phyloP scores from a whole-genome alignment of 2,329 filamentous ascomycete species.

The Paraphoma sp. region DNA sequence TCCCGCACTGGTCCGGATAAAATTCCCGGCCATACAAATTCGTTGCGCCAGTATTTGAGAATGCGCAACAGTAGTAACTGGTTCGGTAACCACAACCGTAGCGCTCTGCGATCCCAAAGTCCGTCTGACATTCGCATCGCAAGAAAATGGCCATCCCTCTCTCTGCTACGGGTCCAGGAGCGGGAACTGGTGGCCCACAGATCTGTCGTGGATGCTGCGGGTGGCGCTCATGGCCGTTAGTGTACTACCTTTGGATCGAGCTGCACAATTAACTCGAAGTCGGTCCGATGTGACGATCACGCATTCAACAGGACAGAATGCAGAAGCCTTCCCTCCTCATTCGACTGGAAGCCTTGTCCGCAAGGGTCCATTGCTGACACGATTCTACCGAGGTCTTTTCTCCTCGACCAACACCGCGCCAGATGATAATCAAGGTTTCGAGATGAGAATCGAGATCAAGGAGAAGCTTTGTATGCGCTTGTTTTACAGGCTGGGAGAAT shows the following conservation, averaged over 20 bases:
- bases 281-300: neutral
- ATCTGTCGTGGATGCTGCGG: neutral
- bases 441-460: neutral
- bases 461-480: neutral
- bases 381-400: neutral
- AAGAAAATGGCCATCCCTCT: neutral
- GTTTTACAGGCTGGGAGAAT: neutral
- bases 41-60: neutral
- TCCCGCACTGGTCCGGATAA: neutral
- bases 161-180: neutral
- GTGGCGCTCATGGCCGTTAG: neutral
- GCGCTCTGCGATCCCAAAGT: neutral
- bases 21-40: constrained; percentile 3
- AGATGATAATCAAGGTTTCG: neutral
- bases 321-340: neutral
- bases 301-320: neutral
- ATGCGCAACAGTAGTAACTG: neutral
- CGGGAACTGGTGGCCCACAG: neutral
- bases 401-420: neutral
- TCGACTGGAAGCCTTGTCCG: neutral
- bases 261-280: neutral
- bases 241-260: neutral
- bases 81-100: neutral
- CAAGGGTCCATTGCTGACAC: neutral
- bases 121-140: neutral